A percentile compares a stretch with the other conserved stretches of the same genome.
These are phyloP conservation scores for Russula griseocarnosa DNA, from an alignment of 768 basidiomycete genomes.

Conservation along the genomic window DNA sequence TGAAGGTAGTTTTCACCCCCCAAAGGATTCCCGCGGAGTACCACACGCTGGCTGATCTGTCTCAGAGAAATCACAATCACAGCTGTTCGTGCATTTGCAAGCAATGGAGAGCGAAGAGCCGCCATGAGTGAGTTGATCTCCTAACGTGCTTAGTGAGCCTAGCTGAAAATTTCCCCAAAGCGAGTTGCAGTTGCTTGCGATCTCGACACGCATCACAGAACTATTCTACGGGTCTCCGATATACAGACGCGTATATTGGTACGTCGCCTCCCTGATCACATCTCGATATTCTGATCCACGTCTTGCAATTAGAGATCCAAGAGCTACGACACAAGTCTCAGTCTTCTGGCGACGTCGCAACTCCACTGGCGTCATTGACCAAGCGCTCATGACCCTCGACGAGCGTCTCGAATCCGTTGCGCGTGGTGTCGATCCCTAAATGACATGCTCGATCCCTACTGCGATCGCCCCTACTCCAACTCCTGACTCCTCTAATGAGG, in stretches of 20 bases:
- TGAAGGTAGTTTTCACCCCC: constrained; percentile 48
- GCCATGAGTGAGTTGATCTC: constrained; percentile 55
- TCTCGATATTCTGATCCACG: background rate
- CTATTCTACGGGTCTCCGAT: constrained; percentile 83
- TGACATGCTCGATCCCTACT: constrained; percentile 62
- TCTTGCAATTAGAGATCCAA: constrained; percentile 65
- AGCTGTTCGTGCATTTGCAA: constrained; percentile 44
- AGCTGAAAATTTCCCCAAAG: constrained; percentile 37
- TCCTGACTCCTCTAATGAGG: constrained; percentile 36
- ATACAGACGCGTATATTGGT: constrained; percentile 90
- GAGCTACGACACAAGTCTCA: constrained; percentile 88
- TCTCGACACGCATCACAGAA: constrained; percentile 84
- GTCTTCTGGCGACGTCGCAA: constrained; percentile 51
- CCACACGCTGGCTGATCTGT: constrained; percentile 22
- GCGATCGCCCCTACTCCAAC: constrained; percentile 48
- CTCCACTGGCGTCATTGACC: constrained; percentile 72
- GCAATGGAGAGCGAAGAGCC: constrained; percentile 54
- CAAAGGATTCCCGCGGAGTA: background rate
- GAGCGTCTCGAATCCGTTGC: constrained; percentile 72
- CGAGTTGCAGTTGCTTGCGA: constrained; percentile 69
- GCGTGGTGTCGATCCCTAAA: constrained; percentile 67
- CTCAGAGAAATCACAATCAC: constrained; percentile 74
- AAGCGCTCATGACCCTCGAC: constrained; percentile 73
- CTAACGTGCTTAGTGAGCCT: background rate
- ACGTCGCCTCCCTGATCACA: constrained; percentile 29